Conservation (phyloP, 257 asterid genomes). For the Datura wrightii region DNA sequence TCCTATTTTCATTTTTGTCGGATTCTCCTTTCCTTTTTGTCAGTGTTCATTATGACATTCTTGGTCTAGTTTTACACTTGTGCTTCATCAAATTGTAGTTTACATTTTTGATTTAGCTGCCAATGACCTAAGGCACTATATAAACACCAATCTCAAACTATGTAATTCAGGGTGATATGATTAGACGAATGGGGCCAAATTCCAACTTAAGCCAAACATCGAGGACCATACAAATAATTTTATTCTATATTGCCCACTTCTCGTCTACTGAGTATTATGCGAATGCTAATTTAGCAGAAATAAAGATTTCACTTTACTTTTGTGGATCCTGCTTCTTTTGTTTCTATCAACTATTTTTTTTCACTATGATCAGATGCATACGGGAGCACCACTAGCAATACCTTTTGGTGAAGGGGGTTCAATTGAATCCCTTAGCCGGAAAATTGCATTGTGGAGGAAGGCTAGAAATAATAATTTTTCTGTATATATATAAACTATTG, state of each 20-base stretch:
- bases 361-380: neutral
- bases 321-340: neutral
- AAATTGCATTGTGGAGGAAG: neutral
- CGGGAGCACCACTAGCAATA: neutral
- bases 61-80: neutral
- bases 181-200: neutral
- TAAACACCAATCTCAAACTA: slow-evolving; percentile 18
- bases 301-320: slow-evolving; percentile 2
- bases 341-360: neutral
- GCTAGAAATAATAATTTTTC: neutral
- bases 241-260: neutral
- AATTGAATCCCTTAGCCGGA: slow-evolving; percentile 15
- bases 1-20: neutral
- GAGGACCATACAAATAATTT: neutral
- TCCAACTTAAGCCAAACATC: slow-evolving; percentile 4
- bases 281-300: slow-evolving; percentile 1
- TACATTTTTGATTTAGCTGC: neutral
- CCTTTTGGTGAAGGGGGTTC: slow-evolving; percentile 22
- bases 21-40: neutral
- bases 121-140: neutral
- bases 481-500: neutral
- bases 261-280: neutral
- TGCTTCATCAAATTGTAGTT: neutral
- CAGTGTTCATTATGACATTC: neutral
- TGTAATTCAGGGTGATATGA: slow-evolving; percentile 19